Base-by-base conservation (phyloP, 352 stramenopile genomes). In the Globisporangium orthogonon region DNA sequence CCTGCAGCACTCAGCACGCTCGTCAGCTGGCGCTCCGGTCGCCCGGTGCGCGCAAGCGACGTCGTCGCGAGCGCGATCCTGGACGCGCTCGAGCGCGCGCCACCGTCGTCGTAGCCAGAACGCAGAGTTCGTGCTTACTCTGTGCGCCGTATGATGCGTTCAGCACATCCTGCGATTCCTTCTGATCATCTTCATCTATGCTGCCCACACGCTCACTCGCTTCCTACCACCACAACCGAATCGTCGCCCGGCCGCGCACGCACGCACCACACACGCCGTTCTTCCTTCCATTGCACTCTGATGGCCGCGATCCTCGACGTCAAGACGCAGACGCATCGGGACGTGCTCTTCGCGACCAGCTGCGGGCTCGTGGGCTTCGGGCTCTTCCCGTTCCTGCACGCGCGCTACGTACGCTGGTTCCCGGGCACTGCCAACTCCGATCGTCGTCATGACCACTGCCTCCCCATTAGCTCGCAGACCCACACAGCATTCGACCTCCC, bases 21-120 rank as follows among this genome's bases (percentile, higher is more conserved):
- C 29, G 63, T 57, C 2, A 62, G 53, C 17, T 78, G 71, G 72
- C 35, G 46, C 9, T 44, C 61, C 2, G 54, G 56, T 13, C 3
- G 46, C 31, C 65, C 74, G 18, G 44, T 73, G 45, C 71, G 73
- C 31, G 72, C 67, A 31, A 87, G 76, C 23, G 76, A 83, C 30
- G 37, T 72, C 10, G 73, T 73, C n/a, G 76, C 71, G 2, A 48
- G 76, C 4, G 40, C 30, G 15, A 58, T 62, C 40, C 47, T 61
- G 29, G 37, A 48, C 18, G 49, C 33, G 17, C 56, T 61, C 9
- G 18, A 31, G n/a, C 31, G 44, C 30, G 17, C 17, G 9, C 31
- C 31, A 37, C 31, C 23, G 23, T 23, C 35, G 7, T 41, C 37
- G 9, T 41, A 41, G 10, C 7, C 37, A 41, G 37, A 13, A 17